Evolutionary conservation across 1,284 basidiomycete species (phyloP).

Genomic region (Tilletiopsis washingtonensis): DNA sequence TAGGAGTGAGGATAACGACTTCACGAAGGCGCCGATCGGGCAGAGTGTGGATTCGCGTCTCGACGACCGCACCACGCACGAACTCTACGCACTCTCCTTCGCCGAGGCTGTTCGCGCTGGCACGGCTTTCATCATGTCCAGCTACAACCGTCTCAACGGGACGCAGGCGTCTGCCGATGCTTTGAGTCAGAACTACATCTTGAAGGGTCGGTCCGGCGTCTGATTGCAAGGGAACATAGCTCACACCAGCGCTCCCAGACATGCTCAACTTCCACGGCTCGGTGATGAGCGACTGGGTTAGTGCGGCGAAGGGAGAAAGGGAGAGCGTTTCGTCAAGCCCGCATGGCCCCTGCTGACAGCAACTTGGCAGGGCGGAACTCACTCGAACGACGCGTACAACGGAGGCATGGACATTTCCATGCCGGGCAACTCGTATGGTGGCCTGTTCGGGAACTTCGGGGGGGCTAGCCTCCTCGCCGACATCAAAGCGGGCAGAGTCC

Average conservation of each 20-base stretch:
- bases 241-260: conserved; percentile 61
- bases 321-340: too few relatives aligned
- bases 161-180: conserved; percentile 51
- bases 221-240: too few relatives aligned
- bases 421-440: conserved; percentile 40
- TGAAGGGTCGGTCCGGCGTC: too few relatives aligned
- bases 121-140: conserved; percentile 49
- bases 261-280: conserved; percentile 72
- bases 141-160: conserved; percentile 58
- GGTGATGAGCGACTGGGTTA: conserved; percentile 51
- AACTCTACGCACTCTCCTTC: conserved; percentile 49
- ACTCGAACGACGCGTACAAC: too few relatives aligned
- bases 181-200: background rate
- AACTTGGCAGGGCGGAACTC: too few relatives aligned
- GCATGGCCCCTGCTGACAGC: too few relatives aligned
- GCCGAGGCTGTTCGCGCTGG: conserved; percentile 52
- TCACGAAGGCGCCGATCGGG: conserved; percentile 9
- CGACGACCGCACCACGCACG: conserved; percentile 66
- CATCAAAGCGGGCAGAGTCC: conserved; percentile 63
- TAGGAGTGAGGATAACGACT: conserved; percentile 6
- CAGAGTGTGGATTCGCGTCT: conserved; percentile 57
- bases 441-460: conserved; percentile 54
- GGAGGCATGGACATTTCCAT: conserved; percentile 55
- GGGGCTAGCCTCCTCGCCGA: conserved; percentile 56
- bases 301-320: too few relatives aligned